Conservation (phyloP, 2,329 filamentous ascomycete genomes). For the Colletotrichum costaricense region DNA sequence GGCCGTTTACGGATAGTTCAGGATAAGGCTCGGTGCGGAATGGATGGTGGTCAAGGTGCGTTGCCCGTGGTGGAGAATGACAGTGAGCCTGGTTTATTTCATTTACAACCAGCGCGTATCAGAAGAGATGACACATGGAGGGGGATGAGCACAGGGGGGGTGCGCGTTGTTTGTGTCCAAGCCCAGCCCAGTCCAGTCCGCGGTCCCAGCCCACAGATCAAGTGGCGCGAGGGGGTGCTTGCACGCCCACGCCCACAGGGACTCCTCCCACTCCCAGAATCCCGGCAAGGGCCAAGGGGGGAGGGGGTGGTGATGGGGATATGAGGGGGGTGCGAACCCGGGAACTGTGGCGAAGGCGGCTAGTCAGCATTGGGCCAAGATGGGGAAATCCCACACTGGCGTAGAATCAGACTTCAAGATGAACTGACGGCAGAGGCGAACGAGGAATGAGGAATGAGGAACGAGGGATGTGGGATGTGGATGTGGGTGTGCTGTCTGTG, state of each 20-base stretch:
- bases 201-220: neutral
- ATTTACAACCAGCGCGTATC: constrained; percentile 58
- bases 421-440: neutral
- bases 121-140: constrained; percentile 49
- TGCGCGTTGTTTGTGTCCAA: constrained; percentile 1
- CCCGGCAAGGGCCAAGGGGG: neutral
- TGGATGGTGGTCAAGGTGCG: constrained; percentile 18
- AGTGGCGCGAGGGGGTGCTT: neutral
- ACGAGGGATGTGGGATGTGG: neutral
- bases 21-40: constrained; percentile 44
- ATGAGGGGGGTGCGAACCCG: neutral
- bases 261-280: neutral
- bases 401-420: neutral
- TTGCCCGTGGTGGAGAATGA: constrained; percentile 53
- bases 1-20: constrained; percentile 49
- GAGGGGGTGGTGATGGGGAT: neutral
- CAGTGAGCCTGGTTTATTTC: constrained; percentile 54
- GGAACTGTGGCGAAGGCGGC: constrained; percentile 2
- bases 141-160: constrained; percentile 26
- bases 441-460: neutral
- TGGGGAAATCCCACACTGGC: constrained; percentile 2
- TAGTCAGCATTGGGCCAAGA: constrained; percentile 8
- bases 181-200: neutral
- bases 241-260: neutral
- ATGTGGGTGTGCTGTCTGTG: neutral